Conservation (phyloP, 139 green algal genomes). For the Chlorella sp. region DNA sequence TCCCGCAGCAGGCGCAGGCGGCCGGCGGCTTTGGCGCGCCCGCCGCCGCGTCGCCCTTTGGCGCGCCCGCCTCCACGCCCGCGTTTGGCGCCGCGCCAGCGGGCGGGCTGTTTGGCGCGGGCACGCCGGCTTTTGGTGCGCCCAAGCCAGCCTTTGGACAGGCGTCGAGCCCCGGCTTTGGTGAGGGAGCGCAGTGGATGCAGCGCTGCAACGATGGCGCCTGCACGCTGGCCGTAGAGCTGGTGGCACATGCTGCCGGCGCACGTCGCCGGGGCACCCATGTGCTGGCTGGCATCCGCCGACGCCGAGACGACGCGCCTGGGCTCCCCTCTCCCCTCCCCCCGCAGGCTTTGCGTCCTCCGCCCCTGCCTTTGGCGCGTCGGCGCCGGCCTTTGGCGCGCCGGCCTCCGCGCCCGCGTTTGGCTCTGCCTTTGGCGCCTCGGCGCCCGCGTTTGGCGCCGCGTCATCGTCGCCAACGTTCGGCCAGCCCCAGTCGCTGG, state of each 20-base stretch:
- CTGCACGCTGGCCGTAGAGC: too few relatives aligned
- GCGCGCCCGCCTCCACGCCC: conserved; percentile 30
- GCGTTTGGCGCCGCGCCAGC: conserved; percentile 36
- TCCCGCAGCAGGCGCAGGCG: not conserved
- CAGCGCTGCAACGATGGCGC: too few relatives aligned
- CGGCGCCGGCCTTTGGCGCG: conserved; percentile 49
- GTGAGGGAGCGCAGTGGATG: too few relatives aligned
- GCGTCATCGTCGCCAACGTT: conserved; percentile 27
- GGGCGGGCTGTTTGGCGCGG: too few relatives aligned
- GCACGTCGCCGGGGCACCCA: too few relatives aligned
- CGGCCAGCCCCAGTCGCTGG: conserved; percentile 1
- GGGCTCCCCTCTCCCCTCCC: conserved; percentile 20
- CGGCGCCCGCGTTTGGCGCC: conserved; percentile 51
- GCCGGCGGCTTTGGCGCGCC: conserved; percentile 24
- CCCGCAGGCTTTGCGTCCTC: too few relatives aligned
- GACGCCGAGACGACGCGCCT: not conserved
- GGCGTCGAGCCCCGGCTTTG: too few relatives aligned
- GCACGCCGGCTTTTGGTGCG: too few relatives aligned
- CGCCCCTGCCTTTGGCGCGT: conserved; percentile 46
- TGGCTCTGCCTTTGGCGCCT: conserved; percentile 31
- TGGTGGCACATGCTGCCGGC: too few relatives aligned
- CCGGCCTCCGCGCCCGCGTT: conserved; percentile 41
- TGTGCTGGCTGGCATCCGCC: too few relatives aligned
- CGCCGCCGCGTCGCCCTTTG: conserved; percentile 38
- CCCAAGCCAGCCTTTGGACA: too few relatives aligned